Percentiles rank a stretch among this genome's conserved stretches.
phyloP scores from a whole-genome alignment of 257 asterid species.

The Solanum arcanum region DNA sequence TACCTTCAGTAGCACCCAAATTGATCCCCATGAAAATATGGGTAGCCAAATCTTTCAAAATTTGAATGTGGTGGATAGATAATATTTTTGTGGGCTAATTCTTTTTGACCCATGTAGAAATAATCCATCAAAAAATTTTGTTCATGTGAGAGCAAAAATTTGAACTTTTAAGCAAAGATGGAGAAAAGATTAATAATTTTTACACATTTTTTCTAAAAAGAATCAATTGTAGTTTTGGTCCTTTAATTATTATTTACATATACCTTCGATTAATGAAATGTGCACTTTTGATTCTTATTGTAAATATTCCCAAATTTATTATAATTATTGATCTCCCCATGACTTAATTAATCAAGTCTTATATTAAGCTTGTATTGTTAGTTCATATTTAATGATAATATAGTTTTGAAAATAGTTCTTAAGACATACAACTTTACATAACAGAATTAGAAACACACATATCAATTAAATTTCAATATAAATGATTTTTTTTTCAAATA shows the following conservation, averaged over 20 bases:
- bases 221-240: neutral
- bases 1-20: neutral
- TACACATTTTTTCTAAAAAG: neutral
- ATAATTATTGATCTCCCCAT: neutral
- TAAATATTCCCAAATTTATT: neutral
- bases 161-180: neutral
- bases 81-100: neutral
- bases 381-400: neutral
- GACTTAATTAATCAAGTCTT: neutral
- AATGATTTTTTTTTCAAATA: neutral
- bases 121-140: neutral
- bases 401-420: neutral
- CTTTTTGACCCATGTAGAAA: neutral
- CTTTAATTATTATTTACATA: neutral
- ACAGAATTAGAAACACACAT: neutral
- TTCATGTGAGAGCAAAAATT: neutral
- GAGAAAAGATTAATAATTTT: too few species aligned
- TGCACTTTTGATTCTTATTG: neutral
- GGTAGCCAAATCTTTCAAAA: neutral
- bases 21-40: neutral
- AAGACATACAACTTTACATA: neutral
- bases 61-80: neutral
- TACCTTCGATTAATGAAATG: neutral
- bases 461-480: too few species aligned
- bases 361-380: neutral